These are phyloP conservation scores for Epichloe sp. DNA, from an alignment of 2,329 filamentous ascomycete species.

Conservation along the genomic window DNA sequence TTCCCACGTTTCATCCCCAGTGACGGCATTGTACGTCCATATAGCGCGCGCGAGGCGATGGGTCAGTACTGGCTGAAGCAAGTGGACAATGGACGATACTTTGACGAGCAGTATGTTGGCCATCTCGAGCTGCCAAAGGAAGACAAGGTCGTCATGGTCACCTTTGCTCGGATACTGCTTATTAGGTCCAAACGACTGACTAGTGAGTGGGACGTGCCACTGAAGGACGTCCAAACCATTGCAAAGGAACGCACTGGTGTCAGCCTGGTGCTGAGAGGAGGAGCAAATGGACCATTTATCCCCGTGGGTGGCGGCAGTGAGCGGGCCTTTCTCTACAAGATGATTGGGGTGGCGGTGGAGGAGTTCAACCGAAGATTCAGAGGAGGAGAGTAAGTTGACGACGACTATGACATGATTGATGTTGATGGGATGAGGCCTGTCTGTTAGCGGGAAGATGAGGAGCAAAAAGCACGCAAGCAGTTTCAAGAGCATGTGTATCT, in stretches of 20 bases:
- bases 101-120: conserved; percentile 94
- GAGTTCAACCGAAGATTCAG: conserved; percentile 53
- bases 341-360: conserved; percentile 52
- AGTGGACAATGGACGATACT: conserved; percentile 92
- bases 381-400: conserved; percentile 19
- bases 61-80: conserved; percentile 99
- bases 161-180: conserved; percentile 75
- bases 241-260: conserved; percentile 92
- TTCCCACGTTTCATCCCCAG: conserved; percentile 81
- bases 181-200: conserved; percentile 75
- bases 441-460: not conserved
- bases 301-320: conserved; percentile 81
- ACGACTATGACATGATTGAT: not conserved
- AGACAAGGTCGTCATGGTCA: conserved; percentile 83
- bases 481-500: not conserved
- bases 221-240: conserved; percentile 95
- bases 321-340: conserved; percentile 48
- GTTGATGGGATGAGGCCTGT: not conserved
- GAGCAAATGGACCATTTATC: conserved; percentile 87
- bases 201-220: conserved; percentile 89
- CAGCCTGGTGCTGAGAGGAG: conserved; percentile 76
- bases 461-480: not conserved
- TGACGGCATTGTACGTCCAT: conserved; percentile 88
- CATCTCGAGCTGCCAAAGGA: conserved; percentile 84
- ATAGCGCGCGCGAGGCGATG: conserved; percentile 85